These are phyloP conservation scores for Grosmannia huntii DNA, from an alignment of 2,329 filamentous ascomycete genomes.

Conservation along the genomic window DNA sequence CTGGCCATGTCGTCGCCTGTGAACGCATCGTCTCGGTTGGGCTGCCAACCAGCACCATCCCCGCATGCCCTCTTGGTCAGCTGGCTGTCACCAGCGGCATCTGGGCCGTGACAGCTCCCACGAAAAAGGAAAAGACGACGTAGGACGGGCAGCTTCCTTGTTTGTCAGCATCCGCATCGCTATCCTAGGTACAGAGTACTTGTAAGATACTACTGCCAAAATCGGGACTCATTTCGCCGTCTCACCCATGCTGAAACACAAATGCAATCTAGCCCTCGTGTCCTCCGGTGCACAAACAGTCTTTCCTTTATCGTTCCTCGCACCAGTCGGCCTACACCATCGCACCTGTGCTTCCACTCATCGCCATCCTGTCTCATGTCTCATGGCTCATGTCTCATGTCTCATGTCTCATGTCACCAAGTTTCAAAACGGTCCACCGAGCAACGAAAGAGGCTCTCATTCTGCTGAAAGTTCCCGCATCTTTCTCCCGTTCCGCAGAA, in stretches of 20 bases:
- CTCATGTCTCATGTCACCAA: background rate
- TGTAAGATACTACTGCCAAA: no score
- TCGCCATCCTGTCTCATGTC: background rate
- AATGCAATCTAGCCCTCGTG: no score
- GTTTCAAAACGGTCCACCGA: background rate
- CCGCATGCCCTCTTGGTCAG: slow-evolving; percentile 13
- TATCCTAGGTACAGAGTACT: no score
- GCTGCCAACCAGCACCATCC: background rate
- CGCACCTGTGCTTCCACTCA: no score
- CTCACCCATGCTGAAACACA: no score
- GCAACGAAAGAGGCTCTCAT: background rate
- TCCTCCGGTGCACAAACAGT: no score
- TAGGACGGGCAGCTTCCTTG: no score
- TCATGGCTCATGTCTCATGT: background rate
- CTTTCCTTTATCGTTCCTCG: no score
- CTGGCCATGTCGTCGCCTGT: slow-evolving; percentile 5
- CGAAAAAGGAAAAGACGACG: slow-evolving; percentile 1
- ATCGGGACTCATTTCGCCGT: no score
- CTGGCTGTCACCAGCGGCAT: slow-evolving; percentile 10
- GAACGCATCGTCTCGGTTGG: slow-evolving; percentile 9
- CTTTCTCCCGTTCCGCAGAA: background rate
- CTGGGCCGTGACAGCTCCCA: background rate
- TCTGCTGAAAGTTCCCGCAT: background rate
- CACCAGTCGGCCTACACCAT: no score
- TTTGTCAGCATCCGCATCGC: no score